A percentile compares a stretch with the other conserved stretches of the same genome.
These are phyloP conservation scores for Penicilliopsis zonata DNA, from an alignment of 495 filamentous ascomycete species.

Conservation along the genomic window DNA sequence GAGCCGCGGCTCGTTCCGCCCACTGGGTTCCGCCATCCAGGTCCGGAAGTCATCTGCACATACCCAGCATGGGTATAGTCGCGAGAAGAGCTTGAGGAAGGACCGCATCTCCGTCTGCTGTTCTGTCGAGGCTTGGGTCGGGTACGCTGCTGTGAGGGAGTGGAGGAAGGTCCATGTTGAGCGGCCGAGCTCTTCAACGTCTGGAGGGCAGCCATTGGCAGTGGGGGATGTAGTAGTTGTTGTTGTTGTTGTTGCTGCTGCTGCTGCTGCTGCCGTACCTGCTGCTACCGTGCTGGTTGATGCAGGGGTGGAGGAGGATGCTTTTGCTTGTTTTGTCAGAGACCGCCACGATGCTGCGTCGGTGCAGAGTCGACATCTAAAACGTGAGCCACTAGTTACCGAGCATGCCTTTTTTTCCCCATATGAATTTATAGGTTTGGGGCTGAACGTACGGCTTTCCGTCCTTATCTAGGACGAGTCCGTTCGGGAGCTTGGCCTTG, in stretches of 20 bases:
- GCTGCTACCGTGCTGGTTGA: conserved; percentile 8
- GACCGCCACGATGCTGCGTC: conserved; percentile 57
- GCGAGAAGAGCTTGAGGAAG: conserved; percentile 73
- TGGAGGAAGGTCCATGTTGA: conserved; percentile 89
- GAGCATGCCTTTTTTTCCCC: not conserved
- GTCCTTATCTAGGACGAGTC: conserved; percentile 78
- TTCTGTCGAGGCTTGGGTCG: conserved; percentile 43
- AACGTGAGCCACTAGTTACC: not conserved
- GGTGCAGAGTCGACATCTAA: conserved; percentile 82
- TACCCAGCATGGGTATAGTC: conserved; percentile 86
- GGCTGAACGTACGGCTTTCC: conserved; percentile 76
- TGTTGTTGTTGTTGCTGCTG: conserved; percentile 9
- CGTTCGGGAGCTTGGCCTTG: conserved; percentile 50
- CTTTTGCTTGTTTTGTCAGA: conserved; percentile 47
- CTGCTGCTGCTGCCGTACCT: conserved; percentile 4
- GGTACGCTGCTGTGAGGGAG: conserved; percentile 80
- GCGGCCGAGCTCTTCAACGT: conserved; percentile 71
- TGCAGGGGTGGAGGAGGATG: conserved; percentile 11
- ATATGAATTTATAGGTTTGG: conserved; percentile 3
- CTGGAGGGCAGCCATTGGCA: conserved; percentile 36
- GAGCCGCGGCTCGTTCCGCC: conserved; percentile 51
- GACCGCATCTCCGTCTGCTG: conserved; percentile 62
- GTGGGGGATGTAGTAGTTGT: conserved; percentile 3
- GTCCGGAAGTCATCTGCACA: conserved; percentile 85
- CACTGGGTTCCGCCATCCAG: conserved; percentile 60